A percentile compares a stretch with the other conserved stretches of the same genome.
These are phyloP conservation scores for Apiotrichum porosum DNA, from an alignment of 1,284 basidiomycete genomes.

Conservation along the genomic window DNA sequence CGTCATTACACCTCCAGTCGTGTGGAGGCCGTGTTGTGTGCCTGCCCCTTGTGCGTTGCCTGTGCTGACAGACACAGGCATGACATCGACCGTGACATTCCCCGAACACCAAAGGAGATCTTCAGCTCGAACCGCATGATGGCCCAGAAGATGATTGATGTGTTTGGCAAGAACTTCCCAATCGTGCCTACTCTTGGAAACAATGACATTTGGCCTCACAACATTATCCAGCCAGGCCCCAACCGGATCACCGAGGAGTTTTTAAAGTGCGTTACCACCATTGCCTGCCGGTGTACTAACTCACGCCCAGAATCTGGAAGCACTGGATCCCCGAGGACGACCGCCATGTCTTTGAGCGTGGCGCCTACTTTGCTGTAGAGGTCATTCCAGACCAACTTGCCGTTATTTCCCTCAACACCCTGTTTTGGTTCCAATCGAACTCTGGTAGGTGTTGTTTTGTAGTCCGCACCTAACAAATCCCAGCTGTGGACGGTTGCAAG, in stretches of 20 bases:
- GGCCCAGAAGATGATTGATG: slow-evolving; percentile 63
- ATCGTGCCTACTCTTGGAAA: slow-evolving; percentile 85
- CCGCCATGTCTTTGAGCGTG: slow-evolving; percentile 73
- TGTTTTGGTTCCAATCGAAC: slow-evolving; percentile 90
- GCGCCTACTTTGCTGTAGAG: slow-evolving; percentile 79
- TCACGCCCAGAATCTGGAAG: slow-evolving; percentile 65
- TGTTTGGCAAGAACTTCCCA: slow-evolving; percentile 69
- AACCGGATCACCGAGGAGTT: slow-evolving; percentile 73
- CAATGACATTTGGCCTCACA: slow-evolving; percentile 83
- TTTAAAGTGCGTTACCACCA: slow-evolving; percentile 54
- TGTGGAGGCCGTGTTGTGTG: background rate
- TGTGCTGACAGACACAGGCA: slow-evolving; percentile 56
- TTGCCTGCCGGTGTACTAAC: slow-evolving; percentile 1
- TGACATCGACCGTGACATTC: slow-evolving; percentile 75
- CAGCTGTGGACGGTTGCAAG: slow-evolving; percentile 59
- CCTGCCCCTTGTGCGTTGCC: background rate
- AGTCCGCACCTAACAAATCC: background rate
- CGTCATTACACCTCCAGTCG: background rate
- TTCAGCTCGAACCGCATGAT: slow-evolving; percentile 68
- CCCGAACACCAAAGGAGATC: slow-evolving; percentile 77
- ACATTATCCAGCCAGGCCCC: slow-evolving; percentile 58
- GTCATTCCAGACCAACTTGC: slow-evolving; percentile 72
- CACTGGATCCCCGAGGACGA: slow-evolving; percentile 76
- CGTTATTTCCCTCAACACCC: slow-evolving; percentile 81
- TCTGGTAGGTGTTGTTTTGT: slow-evolving; percentile 57